Base-by-base conservation (phyloP, 2,329 filamentous ascomycete genomes). In the Sodiomyces alkalinus region DNA sequence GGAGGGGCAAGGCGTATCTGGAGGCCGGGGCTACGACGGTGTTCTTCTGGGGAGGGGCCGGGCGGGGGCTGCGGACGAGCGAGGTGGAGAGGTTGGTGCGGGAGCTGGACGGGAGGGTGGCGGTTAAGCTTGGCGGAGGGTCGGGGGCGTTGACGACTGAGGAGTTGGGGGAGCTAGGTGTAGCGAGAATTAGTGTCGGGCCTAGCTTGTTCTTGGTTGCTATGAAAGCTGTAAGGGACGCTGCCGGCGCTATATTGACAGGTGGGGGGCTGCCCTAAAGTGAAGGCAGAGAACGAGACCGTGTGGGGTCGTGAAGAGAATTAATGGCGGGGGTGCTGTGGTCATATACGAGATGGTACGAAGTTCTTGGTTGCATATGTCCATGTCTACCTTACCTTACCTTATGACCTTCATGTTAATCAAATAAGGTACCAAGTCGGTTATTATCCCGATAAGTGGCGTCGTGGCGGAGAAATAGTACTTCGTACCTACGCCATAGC, bases 41-140 rank as follows among this genome's bases (percentile, higher is more conserved):
- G 0, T 75, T 74, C 48, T 66, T 72, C 28, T 75, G 67, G 68
- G 69, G 69, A 10, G 65, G 52, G 3, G 39, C 49, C 0, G 46
- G 46, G 19, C 43, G 55, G 10, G 46, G 65, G 22, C 41, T 68
- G 9, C 49, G 50, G 9, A 51, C 44, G 9, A 53, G 50, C 0
- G 66, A 70, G 43, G 55, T 69, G 3, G 43, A 51, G 41, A 45
- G 40, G 22, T 40, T 72, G 36, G 62, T 61, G 2, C 43, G 49
- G 29, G 62, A 55, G 25, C 55, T 73, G 25, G 54, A 51, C 3
- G 66, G 66, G 1, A 51, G 46, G 27, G 41, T 73, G 10, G 61
- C 62, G 29, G 62, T 70, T 8, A 58, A 58, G 33, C 39, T 60
- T 34, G 49, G 50, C 17, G 41, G 39, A 8, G 40, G 46, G 11